Evolutionary conservation across 306 rosid species (phyloP), one percentile per base, ranked within the genome.

Genomic region (Pterocarpus macrocarpus): DNA sequence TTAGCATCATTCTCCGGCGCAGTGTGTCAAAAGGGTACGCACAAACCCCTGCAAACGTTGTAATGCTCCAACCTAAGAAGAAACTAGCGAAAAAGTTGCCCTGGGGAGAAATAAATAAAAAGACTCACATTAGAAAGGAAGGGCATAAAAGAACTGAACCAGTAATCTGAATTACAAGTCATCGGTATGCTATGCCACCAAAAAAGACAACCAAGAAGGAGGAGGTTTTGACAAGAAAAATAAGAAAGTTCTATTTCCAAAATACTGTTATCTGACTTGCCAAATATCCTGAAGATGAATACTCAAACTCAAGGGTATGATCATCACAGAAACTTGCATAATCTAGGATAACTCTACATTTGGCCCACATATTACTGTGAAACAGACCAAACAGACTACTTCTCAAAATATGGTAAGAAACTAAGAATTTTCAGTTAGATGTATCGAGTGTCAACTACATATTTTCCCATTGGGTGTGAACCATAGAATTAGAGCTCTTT

Each of bases 11-110:
- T 79, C 99, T 91, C 55, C 99, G 85, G 10, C 98, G 89, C 70
- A 91, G 38, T 12, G 99, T 92, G 87, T 95, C 99, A 15, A 95
- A 95, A 35, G 98, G 99, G 79, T 95, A 93, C 55, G 98, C 98
- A 78, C 97, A 95, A 66, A 95, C 82, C 78, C 98, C 99, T 2
- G 98, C 87, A 68, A 80, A 80, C 0, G 94, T 85, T 47, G 98
- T 95, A 75, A 95, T 80, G 84, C 96, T 93, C 99, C 98, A 95
- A 69, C 99, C 99, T 86, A 93, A 72, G n/a, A 91, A 81, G 89
- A 95, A 95, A 81, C 97, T 89, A 66, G 99, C 99, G 12, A 95
- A 78, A 77, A 95, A 93, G 58, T 84, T 95, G 33, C 98, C 97
- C 99, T 93, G 88, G 38, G 81, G 68, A 81, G 45, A 84, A 65